phyloP scores from a whole-genome alignment of 805 yeast genomes.

The Wickerhamiella cacticola region DNA sequence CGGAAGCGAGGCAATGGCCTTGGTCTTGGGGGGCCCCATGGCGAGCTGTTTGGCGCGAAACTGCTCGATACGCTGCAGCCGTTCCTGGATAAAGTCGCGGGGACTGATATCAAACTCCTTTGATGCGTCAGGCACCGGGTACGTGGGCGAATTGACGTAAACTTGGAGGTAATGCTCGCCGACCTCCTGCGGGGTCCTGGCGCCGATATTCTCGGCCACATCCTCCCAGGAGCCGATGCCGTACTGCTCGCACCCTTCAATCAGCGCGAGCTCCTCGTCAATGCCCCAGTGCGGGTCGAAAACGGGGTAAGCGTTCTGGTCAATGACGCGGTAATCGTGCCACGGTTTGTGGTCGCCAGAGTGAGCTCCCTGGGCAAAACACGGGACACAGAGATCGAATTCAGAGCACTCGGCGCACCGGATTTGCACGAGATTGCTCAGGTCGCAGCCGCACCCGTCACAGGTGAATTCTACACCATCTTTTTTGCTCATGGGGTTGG shows the following conservation, averaged over 20 bases:
- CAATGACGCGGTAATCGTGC: slow-evolving; percentile 85
- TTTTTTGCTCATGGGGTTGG: slow-evolving; percentile 5
- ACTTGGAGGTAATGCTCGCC: slow-evolving; percentile 64
- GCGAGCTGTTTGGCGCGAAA: slow-evolving; percentile 57
- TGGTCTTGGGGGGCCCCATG: slow-evolving; percentile 69
- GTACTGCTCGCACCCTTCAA: slow-evolving; percentile 82
- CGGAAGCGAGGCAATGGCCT: slow-evolving; percentile 87
- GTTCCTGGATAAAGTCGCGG: slow-evolving; percentile 50
- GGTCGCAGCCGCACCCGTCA: slow-evolving; percentile 92
- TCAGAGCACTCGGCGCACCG: slow-evolving; percentile 87
- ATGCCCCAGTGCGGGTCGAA: slow-evolving; percentile 94
- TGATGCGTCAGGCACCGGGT: slow-evolving; percentile 83
- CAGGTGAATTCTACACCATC: slow-evolving; percentile 36
- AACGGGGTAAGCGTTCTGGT: slow-evolving; percentile 90
- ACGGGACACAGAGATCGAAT: slow-evolving; percentile 95
- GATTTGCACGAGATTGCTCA: slow-evolving; percentile 82
- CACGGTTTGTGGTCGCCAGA: slow-evolving; percentile 85
- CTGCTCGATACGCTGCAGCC: slow-evolving; percentile 61
- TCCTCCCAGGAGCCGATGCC: slow-evolving; percentile 98
- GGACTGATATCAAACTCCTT: slow-evolving; percentile 58
- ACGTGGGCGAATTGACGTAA: slow-evolving; percentile 55
- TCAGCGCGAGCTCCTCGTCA: slow-evolving; percentile 79
- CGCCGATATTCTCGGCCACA: slow-evolving; percentile 91
- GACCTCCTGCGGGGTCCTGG: slow-evolving; percentile 83
- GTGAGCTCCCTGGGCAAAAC: slow-evolving; percentile 74